Evolutionary conservation across 1,284 basidiomycete genomes (phyloP), one percentile per base, ranked within the genome.

Genomic region (Tetrapyrgos nigripes): DNA sequence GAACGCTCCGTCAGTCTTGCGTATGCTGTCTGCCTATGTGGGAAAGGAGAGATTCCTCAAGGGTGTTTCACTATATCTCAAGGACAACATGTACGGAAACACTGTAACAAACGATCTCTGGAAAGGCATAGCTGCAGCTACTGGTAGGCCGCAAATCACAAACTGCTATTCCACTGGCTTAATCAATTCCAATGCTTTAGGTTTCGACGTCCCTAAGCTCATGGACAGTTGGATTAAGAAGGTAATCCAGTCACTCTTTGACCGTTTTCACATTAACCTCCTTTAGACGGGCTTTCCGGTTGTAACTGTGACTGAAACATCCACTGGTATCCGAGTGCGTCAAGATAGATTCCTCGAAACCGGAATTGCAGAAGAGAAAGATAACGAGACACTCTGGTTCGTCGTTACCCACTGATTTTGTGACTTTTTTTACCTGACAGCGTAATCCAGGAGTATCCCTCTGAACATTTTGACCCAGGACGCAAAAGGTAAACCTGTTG

Each of bases 161-260:
- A 13, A 50, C 11, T 45, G 6, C 14, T n/a, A 27, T 1, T 53
- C 26, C 26, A 40, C 31, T 26, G 8, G 14, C n/a, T 8, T n/a
- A n/a, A n/a, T 19, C 14, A 19, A 11, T 3, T 29, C 10, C 8
- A n/a, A n/a, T n/a, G n/a, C n/a, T n/a, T 14, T 40, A 84, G 91
- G 88, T 14, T 70, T 89, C 35, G 89, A 98, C 65, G 86, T 98
- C 47, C 81, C 88, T 11, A 81, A 82, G 56, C 83, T 98, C 67
- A 97, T 98, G 94, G 85, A 92, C 62, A 92, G 92, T 71, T 99
- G 97, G 97, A 91, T 96, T 31, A 85, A 88, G 60, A 93, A 95
- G 84, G 89, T 88, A 62, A 61, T 75, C 55, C 74, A 70, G 62
- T 60, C 33, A 44, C 40, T 21, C 21, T 23, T 17, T 27, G 14